phyloP scores from a whole-genome alignment of 2,329 filamentous ascomycete genomes.

The Calonectria hongkongensis region DNA sequence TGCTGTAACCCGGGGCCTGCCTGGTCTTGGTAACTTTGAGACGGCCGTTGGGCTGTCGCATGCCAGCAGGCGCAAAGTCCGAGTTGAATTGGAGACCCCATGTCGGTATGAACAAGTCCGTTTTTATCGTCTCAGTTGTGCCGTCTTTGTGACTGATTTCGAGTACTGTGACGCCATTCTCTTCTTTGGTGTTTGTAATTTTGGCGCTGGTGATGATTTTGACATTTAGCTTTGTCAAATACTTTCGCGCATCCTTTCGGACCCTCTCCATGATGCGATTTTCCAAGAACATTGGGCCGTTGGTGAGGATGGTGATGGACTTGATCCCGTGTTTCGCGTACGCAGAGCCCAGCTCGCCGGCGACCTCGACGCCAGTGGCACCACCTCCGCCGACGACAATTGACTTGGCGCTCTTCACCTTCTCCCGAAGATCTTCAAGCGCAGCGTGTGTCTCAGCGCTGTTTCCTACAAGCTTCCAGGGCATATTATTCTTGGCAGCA shows the following conservation, averaged over 20 bases:
- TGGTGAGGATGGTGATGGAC: slow-evolving; percentile 16
- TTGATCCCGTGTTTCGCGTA: slow-evolving; percentile 23
- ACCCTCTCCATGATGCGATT: slow-evolving; percentile 19
- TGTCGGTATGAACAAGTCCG: slow-evolving; percentile 31
- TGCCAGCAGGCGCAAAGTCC: slow-evolving; percentile 24
- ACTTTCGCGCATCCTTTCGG: slow-evolving; percentile 13
- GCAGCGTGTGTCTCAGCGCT: slow-evolving; percentile 7
- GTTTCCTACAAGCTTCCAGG: slow-evolving; percentile 22
- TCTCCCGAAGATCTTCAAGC: neutral
- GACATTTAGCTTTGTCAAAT: slow-evolving; percentile 13
- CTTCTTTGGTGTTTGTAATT: neutral
- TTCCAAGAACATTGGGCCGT: slow-evolving; percentile 18
- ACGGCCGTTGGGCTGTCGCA: slow-evolving; percentile 11
- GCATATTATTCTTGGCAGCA: slow-evolving; percentile 3
- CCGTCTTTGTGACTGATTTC: neutral
- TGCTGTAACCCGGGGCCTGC: slow-evolving; percentile 21
- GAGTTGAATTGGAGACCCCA: slow-evolving; percentile 33
- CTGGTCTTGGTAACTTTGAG: slow-evolving; percentile 22
- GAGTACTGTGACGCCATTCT: neutral
- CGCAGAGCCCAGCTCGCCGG: slow-evolving; percentile 27
- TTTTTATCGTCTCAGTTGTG: slow-evolving; percentile 18
- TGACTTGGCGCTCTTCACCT: slow-evolving; percentile 23
- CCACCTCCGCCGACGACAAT: slow-evolving; percentile 34
- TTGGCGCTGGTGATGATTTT: neutral
- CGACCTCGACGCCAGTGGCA: slow-evolving; percentile 32